Evolutionary conservation across 176 grass and related monocot genomes (phyloP).

Genomic region (Aechmea fasciata): DNA sequence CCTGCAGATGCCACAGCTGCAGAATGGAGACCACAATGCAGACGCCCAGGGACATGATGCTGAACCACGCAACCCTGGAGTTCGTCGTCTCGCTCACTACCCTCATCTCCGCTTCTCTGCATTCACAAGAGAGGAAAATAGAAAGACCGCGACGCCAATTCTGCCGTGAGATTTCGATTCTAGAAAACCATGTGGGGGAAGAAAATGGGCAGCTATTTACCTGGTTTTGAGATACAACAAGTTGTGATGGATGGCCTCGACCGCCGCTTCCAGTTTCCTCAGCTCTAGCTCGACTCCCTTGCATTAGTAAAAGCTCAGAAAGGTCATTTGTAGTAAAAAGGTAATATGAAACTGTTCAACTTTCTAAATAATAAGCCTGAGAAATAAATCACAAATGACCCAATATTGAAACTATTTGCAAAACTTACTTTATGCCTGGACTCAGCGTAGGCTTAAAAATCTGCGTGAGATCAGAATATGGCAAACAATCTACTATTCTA

Average conservation of each 20-base stretch:
- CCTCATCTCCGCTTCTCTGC: constrained; percentile 80
- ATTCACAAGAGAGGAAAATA: constrained; percentile 16
- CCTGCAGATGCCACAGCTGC: constrained; percentile 76
- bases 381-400: no score
- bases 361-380: no score
- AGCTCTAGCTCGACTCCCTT: constrained; percentile 81
- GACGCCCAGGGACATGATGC: constrained; percentile 64
- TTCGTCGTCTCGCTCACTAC: constrained; percentile 79
- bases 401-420: no score
- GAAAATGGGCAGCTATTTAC: constrained; percentile 14
- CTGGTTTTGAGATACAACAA: constrained; percentile 68
- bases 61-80: constrained; percentile 67
- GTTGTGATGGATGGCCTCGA: constrained; percentile 69
- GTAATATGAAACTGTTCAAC: neutral
- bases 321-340: neutral
- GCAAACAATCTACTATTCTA: no score
- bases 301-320: constrained; percentile 10
- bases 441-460: no score
- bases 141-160: constrained; percentile 9
- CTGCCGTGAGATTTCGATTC: neutral
- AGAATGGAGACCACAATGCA: constrained; percentile 56
- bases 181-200: neutral
- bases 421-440: no score
- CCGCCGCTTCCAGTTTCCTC: constrained; percentile 63
- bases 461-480: no score